Percentiles rank a stretch among this genome's conserved stretches.
Conservation (phyloP, 306 rosid genomes). For the Lathyrus tuberosus region DNA sequence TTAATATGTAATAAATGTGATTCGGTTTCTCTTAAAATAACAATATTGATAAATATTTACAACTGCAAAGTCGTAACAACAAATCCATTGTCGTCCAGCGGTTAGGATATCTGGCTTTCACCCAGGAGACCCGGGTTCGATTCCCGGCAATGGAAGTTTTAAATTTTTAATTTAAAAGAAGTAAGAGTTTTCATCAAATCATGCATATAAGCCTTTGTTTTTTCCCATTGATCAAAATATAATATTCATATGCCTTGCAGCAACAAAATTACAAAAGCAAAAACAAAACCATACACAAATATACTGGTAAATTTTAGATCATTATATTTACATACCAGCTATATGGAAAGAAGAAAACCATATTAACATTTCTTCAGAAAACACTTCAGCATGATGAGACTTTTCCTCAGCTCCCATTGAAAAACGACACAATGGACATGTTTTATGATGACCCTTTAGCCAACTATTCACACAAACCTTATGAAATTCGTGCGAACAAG, state of each 20-base stretch:
- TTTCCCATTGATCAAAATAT: no score
- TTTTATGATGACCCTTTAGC: conserved; percentile 65
- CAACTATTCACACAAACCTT: conserved; percentile 77
- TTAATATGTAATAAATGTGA: no score
- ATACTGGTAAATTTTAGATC: background rate
- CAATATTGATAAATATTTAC: no score
- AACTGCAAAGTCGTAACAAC: no score
- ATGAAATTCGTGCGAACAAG: conserved; percentile 84
- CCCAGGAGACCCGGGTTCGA: conserved; percentile 99
- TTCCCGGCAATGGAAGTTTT: conserved; percentile 77
- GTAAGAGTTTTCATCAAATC: no score
- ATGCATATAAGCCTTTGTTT: no score
- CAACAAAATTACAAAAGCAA: conserved; percentile 7
- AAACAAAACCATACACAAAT: background rate
- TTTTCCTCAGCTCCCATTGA: conserved; percentile 56
- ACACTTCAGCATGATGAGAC: conserved; percentile 47
- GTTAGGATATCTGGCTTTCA: conserved; percentile 99
- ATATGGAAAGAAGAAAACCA: conserved; percentile 93
- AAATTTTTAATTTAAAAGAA: no score
- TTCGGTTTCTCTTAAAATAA: no score
- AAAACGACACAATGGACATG: conserved; percentile 85
- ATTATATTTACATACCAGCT: conserved; percentile 62
- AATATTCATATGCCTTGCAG: background rate
- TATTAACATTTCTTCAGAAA: conserved; percentile 80
- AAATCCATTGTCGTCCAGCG: conserved; percentile 92